phyloP scores from a whole-genome alignment of 208 protist genomes.

The Acanthamoeba rhysodes region DNA sequence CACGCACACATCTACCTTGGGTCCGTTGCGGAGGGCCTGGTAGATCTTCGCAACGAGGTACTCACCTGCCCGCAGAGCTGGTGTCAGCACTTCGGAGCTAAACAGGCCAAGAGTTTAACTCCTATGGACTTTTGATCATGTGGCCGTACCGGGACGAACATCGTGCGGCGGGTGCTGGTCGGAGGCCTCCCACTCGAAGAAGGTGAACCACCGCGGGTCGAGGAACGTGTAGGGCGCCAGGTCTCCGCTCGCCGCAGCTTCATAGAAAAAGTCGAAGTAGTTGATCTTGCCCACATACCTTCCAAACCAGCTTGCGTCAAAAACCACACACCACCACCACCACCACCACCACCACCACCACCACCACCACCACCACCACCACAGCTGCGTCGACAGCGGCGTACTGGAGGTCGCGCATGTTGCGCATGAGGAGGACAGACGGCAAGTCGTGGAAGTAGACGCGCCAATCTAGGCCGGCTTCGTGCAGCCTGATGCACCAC shows the following conservation, averaged over 20 bases:
- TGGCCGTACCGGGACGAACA: not conserved
- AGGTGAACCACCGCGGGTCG: slow-evolving; percentile 61
- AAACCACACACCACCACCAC: not conserved
- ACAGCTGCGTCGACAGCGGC: not conserved
- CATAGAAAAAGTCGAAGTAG: slow-evolving; percentile 51
- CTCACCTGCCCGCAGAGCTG: not conserved
- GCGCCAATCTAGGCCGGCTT: slow-evolving; percentile 26
- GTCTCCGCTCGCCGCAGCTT: slow-evolving; percentile 53
- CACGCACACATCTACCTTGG: slow-evolving; percentile 79
- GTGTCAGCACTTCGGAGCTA: not conserved
- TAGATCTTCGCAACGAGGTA: slow-evolving; percentile 46
- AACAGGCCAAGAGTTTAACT: not conserved
- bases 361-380: not conserved
- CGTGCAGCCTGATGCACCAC: not conserved
- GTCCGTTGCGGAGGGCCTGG: slow-evolving; percentile 39
- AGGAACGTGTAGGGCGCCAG: slow-evolving; percentile 76
- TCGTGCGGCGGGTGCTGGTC: slow-evolving; percentile 80
- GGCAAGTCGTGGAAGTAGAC: slow-evolving; percentile 36
- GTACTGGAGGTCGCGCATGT: slow-evolving; percentile 50
- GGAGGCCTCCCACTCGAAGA: slow-evolving; percentile 50
- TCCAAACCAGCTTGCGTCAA: not conserved
- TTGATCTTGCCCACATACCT: slow-evolving; percentile 34
- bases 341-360: too few relatives aligned
- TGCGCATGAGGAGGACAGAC: not conserved
- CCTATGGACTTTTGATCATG: not conserved